Base-by-base conservation (phyloP, 2,329 filamentous ascomycete genomes). In the Exophiala sideris region DNA sequence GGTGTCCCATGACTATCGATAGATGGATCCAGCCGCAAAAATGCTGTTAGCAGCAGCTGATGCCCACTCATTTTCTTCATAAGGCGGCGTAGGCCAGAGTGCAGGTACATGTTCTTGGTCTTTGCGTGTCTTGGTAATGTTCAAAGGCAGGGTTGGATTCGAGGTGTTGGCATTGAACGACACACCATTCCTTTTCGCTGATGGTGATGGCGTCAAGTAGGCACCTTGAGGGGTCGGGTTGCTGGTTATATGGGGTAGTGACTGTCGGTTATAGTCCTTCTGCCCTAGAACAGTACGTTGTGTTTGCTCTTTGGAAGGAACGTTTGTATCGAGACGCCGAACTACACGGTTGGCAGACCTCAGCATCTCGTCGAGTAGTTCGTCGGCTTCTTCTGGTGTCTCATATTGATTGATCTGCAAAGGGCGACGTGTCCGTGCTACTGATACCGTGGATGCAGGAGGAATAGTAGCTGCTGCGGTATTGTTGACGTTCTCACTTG, bases 71-170 rank as follows among this genome's bases (percentile, higher is more conserved):
- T 86, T 85, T 65, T 95, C 91, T 66, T 96, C 91, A 64, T 96
- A 96, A 3, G 94, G 92, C 18, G 94, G 94, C 12, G 94, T 97
- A 2, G 91, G 92, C 87, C 91, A 96, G 73, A 96, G 94, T 36
- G 84, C 79, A 50, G 78, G 72, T 18, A 76, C 73, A 51, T 74
- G 67, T 50, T 78, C 73, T 60, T 80, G 70, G 57, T 78, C 73
- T 10, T 72, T 74, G 65, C 76, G 75, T 42, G 81, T 80, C 67
- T 83, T 83, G 65, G 79, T 77, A 50, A 89, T 83, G 62, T 88
- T 81, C 59, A 91, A 71, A 9, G 89, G 88, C 70, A 87, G 89
- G 7, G 86, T 67, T 12, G 72, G 71, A 4, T 72, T 71, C 12
- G 62, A 52, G 5, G 65, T 62, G 21, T 79, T 78, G 21, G 79